A percentile compares a stretch with the other conserved stretches of the same genome.
These are phyloP conservation scores for Xylariaceae sp. DNA, from an alignment of 2,329 filamentous ascomycete species.

Conservation along the genomic window DNA sequence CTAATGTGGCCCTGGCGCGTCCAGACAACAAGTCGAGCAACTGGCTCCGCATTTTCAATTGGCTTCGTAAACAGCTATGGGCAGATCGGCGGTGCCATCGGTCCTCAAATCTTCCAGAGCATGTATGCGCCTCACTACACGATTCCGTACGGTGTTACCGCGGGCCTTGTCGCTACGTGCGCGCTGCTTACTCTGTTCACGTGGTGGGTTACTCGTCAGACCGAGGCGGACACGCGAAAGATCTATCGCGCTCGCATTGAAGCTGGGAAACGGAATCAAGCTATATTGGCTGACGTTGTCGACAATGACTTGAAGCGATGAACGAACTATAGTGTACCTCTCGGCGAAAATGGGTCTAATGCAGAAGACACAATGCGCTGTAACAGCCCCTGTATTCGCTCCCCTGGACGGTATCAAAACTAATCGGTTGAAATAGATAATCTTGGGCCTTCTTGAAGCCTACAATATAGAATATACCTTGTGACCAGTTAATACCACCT, in stretches of 20 bases:
- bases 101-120: constrained; percentile 45
- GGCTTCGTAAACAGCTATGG: constrained; percentile 50
- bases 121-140: constrained; percentile 46
- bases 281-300: constrained; percentile 44
- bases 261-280: constrained; percentile 39
- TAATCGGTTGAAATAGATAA: too few relatives aligned
- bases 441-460: too few relatives aligned
- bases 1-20: constrained; percentile 54
- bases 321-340: too few relatives aligned
- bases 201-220: constrained; percentile 44
- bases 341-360: too few relatives aligned
- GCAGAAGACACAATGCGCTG: too few relatives aligned
- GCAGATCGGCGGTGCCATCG: constrained; percentile 47
- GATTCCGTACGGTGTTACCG: constrained; percentile 42
- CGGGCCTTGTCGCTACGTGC: constrained; percentile 44
- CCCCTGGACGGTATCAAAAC: too few relatives aligned
- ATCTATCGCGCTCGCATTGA: constrained; percentile 41
- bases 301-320: constrained; percentile 32
- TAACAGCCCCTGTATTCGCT: too few relatives aligned
- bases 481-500: too few relatives aligned
- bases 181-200: constrained; percentile 38
- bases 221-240: constrained; percentile 43
- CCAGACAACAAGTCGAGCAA: constrained; percentile 44
- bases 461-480: too few relatives aligned
- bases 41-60: constrained; percentile 49